Conservation (phyloP, 352 stramenopile species). For the Globisporangium takayamanum region DNA sequence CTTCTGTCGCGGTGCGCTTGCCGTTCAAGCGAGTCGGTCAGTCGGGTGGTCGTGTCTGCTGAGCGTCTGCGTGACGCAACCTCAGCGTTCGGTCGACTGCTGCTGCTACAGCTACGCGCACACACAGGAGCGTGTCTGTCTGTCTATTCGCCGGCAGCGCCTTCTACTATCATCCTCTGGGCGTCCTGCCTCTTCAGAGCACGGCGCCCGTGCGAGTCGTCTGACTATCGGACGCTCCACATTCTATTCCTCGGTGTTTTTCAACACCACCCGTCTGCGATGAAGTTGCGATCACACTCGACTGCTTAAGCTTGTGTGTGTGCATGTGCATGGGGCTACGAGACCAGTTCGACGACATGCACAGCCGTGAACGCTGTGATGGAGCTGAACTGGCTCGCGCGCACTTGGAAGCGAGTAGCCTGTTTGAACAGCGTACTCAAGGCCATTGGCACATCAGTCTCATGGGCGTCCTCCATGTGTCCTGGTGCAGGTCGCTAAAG, state of each 20-base stretch:
- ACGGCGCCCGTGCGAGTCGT: conserved; percentile 8
- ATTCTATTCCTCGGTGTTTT: conserved; percentile 70
- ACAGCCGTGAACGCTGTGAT: too few species aligned
- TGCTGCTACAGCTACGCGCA: too few species aligned
- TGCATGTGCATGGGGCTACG: neutral
- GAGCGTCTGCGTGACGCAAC: neutral
- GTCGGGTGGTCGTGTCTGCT: conserved; percentile 20
- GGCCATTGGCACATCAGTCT: too few species aligned
- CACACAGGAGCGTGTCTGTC: neutral
- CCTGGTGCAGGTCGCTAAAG: too few species aligned
- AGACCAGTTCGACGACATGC: too few species aligned
- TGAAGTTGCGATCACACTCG: conserved; percentile 21
- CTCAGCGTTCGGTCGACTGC: neutral
- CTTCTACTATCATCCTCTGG: neutral
- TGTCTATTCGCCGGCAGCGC: neutral
- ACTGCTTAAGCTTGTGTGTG: neutral
- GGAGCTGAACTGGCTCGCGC: too few species aligned
- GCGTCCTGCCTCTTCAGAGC: conserved; percentile 3
- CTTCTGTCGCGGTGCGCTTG: neutral
- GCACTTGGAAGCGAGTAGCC: too few species aligned
- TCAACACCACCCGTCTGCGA: conserved; percentile 75
- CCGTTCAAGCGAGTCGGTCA: neutral
- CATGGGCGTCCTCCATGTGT: too few species aligned
- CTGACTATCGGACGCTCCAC: neutral
- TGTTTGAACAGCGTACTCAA: too few species aligned